These are phyloP conservation scores for Sphenostylis stenocarpa DNA, from an alignment of 306 rosid species.

Conservation along the genomic window DNA sequence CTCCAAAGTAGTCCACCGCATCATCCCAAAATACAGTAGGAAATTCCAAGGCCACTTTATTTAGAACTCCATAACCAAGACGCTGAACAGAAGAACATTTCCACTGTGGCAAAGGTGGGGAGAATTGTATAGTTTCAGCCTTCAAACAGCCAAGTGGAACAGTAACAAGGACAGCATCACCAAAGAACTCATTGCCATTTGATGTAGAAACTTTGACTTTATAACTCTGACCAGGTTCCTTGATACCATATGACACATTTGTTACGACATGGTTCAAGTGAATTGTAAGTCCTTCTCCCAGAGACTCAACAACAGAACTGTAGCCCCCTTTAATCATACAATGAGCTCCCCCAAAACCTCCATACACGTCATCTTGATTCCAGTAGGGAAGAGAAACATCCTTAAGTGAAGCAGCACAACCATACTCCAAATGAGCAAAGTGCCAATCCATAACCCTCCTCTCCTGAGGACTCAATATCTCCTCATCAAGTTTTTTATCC, in stretches of 20 bases:
- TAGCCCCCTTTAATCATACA: constrained; percentile 99
- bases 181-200: constrained; percentile 71
- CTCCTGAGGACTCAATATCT: constrained; percentile 81
- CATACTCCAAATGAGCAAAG: constrained; percentile 97
- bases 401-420: constrained; percentile 93
- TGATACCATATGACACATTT: constrained; percentile 67
- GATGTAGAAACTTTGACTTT: constrained; percentile 77
- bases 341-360: constrained; percentile 99
- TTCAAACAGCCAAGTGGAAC: constrained; percentile 98
- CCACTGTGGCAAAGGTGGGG: constrained; percentile 93
- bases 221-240: constrained; percentile 45
- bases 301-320: constrained; percentile 86
- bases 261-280: constrained; percentile 79
- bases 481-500: constrained; percentile 41
- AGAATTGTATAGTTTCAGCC: constrained; percentile 83
- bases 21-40: constrained; percentile 97
- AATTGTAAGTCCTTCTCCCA: constrained; percentile 76
- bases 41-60: constrained; percentile 92
- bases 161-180: constrained; percentile 89
- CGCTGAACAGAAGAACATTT: constrained; percentile 80
- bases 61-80: constrained; percentile 97
- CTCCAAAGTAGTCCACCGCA: constrained; percentile 97
- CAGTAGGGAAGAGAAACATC: constrained; percentile 96
- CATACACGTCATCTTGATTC: constrained; percentile 99
- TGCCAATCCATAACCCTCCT: constrained; percentile 99